Conservation (phyloP, 768 basidiomycete genomes). For the Glaciozyma martinii region DNA sequence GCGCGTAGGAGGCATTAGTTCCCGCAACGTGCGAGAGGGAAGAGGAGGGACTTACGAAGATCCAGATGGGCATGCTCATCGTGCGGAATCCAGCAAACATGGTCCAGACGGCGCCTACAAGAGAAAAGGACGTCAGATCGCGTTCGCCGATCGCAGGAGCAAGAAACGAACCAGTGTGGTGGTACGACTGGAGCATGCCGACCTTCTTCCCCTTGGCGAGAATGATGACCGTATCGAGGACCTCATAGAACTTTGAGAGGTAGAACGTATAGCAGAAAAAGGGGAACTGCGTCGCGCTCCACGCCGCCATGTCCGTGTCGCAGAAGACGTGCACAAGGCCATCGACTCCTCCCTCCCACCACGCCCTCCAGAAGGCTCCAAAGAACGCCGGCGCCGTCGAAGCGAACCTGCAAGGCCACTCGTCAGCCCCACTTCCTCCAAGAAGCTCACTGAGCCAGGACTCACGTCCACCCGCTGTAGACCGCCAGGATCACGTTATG, state of each 20-base stretch:
- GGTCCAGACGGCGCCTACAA: not conserved
- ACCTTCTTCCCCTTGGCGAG: conserved; percentile 36
- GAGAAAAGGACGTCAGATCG: not conserved
- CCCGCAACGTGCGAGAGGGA: too few relatives aligned
- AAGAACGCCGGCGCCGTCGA: conserved; percentile 23
- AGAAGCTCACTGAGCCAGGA: not conserved
- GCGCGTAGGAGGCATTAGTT: not conserved
- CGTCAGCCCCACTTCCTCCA: not conserved
- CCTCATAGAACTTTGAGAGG: conserved; percentile 27
- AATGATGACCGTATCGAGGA: conserved; percentile 31
- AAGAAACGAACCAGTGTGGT: conserved; percentile 35
- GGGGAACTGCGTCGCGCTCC: conserved; percentile 15
- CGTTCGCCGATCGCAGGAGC: too few relatives aligned
- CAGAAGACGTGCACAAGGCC: conserved; percentile 23
- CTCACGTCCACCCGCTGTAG: conserved; percentile 35
- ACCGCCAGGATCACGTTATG: conserved; percentile 35
- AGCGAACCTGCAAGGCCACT: conserved; percentile 6
- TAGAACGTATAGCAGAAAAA: conserved; percentile 27
- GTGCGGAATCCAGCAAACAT: conserved; percentile 31
- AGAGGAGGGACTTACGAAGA: conserved; percentile 7
- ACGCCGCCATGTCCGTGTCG: conserved; percentile 20
- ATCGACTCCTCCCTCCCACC: conserved; percentile 13
- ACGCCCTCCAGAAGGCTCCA: conserved; percentile 19
- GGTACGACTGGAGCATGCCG: conserved; percentile 27
- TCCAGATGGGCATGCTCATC: conserved; percentile 24